phyloP scores from a whole-genome alignment of 768 basidiomycete species.

The Rhodotorula babjevae region DNA sequence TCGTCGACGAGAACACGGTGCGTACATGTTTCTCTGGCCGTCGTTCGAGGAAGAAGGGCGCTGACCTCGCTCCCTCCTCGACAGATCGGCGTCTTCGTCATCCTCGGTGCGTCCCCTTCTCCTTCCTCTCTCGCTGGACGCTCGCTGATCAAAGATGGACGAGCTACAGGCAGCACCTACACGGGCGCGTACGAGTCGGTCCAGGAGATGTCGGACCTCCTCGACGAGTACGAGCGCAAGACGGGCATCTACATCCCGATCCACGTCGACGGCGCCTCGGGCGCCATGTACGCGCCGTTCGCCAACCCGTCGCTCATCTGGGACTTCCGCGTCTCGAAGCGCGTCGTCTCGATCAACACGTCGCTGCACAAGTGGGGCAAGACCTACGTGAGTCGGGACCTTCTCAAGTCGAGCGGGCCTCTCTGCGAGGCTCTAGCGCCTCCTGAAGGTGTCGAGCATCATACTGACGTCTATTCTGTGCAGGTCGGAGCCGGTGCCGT shows the following conservation, averaged over 20 bases:
- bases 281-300: slow-evolving; percentile 63
- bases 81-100: slow-evolving; percentile 61
- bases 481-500: slow-evolving; percentile 57
- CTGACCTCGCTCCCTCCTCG: neutral
- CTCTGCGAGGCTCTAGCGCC: too few species aligned
- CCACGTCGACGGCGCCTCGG: slow-evolving; percentile 61
- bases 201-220: slow-evolving; percentile 70
- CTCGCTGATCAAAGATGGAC: slow-evolving; percentile 33
- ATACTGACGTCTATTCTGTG: too few species aligned
- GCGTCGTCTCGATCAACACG: slow-evolving; percentile 42
- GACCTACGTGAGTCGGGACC: slow-evolving; percentile 34
- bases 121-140: neutral
- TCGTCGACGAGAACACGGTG: slow-evolving; percentile 55
- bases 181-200: slow-evolving; percentile 72
- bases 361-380: slow-evolving; percentile 2
- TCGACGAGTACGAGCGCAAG: slow-evolving; percentile 55
- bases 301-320: slow-evolving; percentile 45
- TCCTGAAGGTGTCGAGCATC: too few species aligned
- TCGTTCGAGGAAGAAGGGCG: neutral
- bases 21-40: too few species aligned
- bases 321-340: slow-evolving; percentile 43
- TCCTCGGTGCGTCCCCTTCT: slow-evolving; percentile 47
- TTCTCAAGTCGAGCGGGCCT: too few species aligned
- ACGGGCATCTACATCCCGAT: slow-evolving; percentile 56
- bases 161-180: slow-evolving; percentile 52